Evolutionary conservation across 73 alveolate species (phyloP), one percentile per base, ranked within the genome.

Genomic region (Blepharisma japonicum): DNA sequence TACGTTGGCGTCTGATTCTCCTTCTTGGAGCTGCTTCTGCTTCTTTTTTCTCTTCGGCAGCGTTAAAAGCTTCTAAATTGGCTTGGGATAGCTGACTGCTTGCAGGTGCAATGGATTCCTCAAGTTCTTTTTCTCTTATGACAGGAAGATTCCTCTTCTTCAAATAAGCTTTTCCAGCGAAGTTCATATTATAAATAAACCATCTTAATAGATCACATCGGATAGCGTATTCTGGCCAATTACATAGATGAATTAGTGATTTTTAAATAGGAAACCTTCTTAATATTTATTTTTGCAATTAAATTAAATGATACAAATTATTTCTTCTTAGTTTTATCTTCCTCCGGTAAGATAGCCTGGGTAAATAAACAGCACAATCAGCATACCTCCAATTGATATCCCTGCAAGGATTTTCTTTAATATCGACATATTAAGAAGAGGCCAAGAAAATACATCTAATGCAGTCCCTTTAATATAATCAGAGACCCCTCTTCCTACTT

Each of bases 401-500:
- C 56, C 45, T 45, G 53, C 14, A 11, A 79, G 18, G 11, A 79
- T 25, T 47, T 71, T 71, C 23, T 55, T 67, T 55, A 79, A 20
- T n/a, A 56, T 14, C 4, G 66, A 61, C 39, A 79, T 56, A 5
- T 71, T 39, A 8, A 55, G 27, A 67, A 88, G 82, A 50, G 83
- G 38, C 90, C 90, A 83, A 23, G 54, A 50, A 48, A 88, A 71
- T 21, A 88, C 78, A 68, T 88, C 95, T 51, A 88, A 67, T 1
- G 90, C 86, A 2, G 94, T 83, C 25, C 95, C 95, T 71, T 86
- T 87, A 14, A 87, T 81, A 81, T 86, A 88, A 67, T 89, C 98
- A 7, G 87, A 90, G n/a, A 92, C 54, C 25, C 97, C 94, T 88
- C 99, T 83, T 20, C 99, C 99, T 47, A 72, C 96, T 42, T 87